These are phyloP conservation scores for Lachancea dasiensis DNA, from an alignment of 805 yeast genomes.

Conservation along the genomic window DNA sequence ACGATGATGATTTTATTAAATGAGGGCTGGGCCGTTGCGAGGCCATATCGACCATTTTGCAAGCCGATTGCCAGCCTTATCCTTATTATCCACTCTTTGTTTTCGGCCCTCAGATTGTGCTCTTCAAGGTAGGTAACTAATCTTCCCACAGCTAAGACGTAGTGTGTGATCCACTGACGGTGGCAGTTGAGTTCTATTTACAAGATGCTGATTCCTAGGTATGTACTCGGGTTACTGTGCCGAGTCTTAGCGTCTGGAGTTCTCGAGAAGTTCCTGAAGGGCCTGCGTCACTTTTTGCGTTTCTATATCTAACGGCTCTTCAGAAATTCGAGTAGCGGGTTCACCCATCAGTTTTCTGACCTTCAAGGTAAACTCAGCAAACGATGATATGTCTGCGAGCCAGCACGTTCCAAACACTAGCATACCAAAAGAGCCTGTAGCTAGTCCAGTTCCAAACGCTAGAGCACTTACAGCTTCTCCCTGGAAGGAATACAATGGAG, in stretches of 20 bases:
- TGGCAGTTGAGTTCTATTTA: too few species aligned
- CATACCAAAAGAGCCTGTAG: slow-evolving; percentile 69
- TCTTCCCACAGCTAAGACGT: neutral
- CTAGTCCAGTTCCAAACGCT: slow-evolving; percentile 69
- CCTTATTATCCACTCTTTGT: too few species aligned
- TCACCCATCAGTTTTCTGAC: slow-evolving; percentile 70
- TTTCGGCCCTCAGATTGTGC: neutral
- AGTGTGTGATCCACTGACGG: slow-evolving; percentile 6
- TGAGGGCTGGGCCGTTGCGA: slow-evolving; percentile 9
- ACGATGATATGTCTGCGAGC: slow-evolving; percentile 65
- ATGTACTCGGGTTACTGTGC: neutral
- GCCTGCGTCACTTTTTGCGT: slow-evolving; percentile 51
- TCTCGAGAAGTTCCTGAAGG: slow-evolving; percentile 44
- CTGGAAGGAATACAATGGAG: slow-evolving; percentile 75
- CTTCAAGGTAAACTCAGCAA: slow-evolving; percentile 64
- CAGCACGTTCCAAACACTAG: slow-evolving; percentile 69
- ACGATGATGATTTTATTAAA: slow-evolving; percentile 7
- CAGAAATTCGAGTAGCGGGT: slow-evolving; percentile 36
- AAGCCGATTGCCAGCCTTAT: slow-evolving; percentile 2
- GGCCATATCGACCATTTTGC: slow-evolving; percentile 5
- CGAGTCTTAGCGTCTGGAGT: slow-evolving; percentile 33
- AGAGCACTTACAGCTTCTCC: slow-evolving; percentile 84
- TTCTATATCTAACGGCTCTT: slow-evolving; percentile 52
- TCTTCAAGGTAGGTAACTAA: neutral
- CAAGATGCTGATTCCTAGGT: too few species aligned